These are phyloP conservation scores for Neonectria coccinea DNA, from an alignment of 2,329 filamentous ascomycete genomes.

Conservation along the genomic window DNA sequence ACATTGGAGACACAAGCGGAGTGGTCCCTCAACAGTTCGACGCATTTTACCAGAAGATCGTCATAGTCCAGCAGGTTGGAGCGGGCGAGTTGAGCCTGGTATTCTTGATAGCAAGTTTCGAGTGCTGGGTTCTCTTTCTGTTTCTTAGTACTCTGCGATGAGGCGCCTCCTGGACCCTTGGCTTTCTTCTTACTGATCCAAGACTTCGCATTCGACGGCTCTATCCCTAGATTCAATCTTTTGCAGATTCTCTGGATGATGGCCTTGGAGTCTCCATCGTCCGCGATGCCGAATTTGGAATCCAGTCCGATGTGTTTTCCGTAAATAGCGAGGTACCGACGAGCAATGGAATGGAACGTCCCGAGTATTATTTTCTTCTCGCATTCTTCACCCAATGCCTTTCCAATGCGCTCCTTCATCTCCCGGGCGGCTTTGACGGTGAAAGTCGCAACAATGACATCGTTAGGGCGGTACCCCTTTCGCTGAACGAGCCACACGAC, in stretches of 20 bases:
- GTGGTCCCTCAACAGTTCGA: constrained; percentile 78
- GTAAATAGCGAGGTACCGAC: constrained; percentile 85
- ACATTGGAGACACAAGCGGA: constrained; percentile 90
- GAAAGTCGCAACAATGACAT: constrained; percentile 95
- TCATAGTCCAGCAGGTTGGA: constrained; percentile 95
- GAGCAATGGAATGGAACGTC: constrained; percentile 94
- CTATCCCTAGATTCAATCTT: constrained; percentile 73
- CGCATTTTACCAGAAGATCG: constrained; percentile 86
- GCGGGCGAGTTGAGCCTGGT: constrained; percentile 78
- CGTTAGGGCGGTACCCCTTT: constrained; percentile 79
- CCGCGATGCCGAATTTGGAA: constrained; percentile 90
- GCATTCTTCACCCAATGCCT: constrained; percentile 80
- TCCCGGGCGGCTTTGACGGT: constrained; percentile 94
- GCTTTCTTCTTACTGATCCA: constrained; percentile 80
- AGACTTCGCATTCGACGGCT: constrained; percentile 75
- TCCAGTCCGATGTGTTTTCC: constrained; percentile 85
- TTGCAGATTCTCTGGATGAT: constrained; percentile 88
- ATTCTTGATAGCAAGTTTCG: constrained; percentile 76
- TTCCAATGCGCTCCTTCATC: constrained; percentile 90
- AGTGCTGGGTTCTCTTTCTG: constrained; percentile 67
- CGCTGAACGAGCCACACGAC: constrained; percentile 88
- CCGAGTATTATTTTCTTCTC: constrained; percentile 85
- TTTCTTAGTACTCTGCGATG: constrained; percentile 53
- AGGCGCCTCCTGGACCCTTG: constrained; percentile 62
- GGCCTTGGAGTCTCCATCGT: constrained; percentile 81